Percentiles rank a stretch among this genome's conserved stretches.
Evolutionary conservation across 208 protist genomes (phyloP).

Genomic region (Zelonia costaricensis): DNA sequence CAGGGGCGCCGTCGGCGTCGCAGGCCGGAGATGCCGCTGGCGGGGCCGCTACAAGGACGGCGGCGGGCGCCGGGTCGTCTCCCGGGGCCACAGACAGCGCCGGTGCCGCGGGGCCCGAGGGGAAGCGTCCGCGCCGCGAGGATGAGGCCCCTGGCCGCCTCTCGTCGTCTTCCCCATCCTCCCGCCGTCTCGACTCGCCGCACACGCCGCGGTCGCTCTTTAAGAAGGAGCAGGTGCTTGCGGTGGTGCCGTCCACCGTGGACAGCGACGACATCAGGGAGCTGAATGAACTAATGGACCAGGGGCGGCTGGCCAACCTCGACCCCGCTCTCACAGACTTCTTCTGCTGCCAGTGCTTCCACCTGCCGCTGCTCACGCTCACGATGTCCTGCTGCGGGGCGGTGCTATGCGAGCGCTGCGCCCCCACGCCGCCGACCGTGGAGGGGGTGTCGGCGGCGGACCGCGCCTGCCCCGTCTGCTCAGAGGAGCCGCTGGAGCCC

Average conservation of each 20-base stretch:
- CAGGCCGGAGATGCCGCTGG: background rate
- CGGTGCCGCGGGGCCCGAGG: background rate
- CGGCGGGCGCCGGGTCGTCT: too few relatives aligned
- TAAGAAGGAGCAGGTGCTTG: conserved; percentile 60
- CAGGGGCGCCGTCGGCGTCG: background rate
- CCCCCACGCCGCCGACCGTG: conserved; percentile 47
- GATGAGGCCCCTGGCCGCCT: conserved; percentile 8
- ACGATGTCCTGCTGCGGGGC: conserved; percentile 86
- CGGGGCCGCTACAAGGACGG: background rate
- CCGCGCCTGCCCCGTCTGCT: conserved; percentile 55
- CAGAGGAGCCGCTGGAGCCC: conserved; percentile 61
- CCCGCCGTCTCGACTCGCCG: conserved; percentile 16
- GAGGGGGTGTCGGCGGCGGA: conserved; percentile 34
- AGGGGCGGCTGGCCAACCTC: conserved; percentile 38
- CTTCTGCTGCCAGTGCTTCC: conserved; percentile 58
- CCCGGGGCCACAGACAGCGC: background rate
- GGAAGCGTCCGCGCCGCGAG: conserved; percentile 11
- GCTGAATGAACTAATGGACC: conserved; percentile 67
- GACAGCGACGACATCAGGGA: conserved; percentile 49
- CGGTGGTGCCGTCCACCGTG: conserved; percentile 33
- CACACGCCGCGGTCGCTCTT: conserved; percentile 18
- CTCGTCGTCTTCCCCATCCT: too few relatives aligned
- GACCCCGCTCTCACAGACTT: conserved; percentile 32
- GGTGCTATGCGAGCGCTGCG: conserved; percentile 62
- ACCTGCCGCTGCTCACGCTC: conserved; percentile 53